Percentiles rank a stretch among this genome's conserved stretches.
Evolutionary conservation across 1,284 basidiomycete species (phyloP).

Genomic region (Moesziomyces antarcticus): DNA sequence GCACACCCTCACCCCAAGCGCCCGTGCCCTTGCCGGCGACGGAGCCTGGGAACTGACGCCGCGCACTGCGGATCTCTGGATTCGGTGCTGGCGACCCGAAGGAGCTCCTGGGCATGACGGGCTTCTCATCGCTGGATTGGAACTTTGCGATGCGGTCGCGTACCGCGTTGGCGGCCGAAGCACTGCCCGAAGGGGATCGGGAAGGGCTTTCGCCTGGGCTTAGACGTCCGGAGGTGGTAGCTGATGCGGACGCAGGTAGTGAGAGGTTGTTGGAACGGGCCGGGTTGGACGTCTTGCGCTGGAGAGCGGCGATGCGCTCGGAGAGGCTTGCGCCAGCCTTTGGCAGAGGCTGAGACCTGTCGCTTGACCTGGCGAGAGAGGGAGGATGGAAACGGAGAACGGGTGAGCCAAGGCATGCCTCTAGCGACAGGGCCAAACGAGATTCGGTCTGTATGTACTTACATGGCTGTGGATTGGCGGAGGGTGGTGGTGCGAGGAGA

Average conservation of each 20-base stretch:
- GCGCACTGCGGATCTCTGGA: slow-evolving; percentile 44
- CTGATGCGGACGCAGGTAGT: slow-evolving; percentile 16
- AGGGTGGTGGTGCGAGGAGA: not conserved
- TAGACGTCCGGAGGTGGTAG: slow-evolving; percentile 24
- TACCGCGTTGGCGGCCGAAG: slow-evolving; percentile 33
- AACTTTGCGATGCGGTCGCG: slow-evolving; percentile 60
- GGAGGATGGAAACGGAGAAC: not conserved
- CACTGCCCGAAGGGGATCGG: slow-evolving; percentile 33
- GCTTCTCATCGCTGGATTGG: slow-evolving; percentile 51
- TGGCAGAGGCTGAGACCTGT: slow-evolving; percentile 30
- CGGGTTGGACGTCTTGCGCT: slow-evolving; percentile 52
- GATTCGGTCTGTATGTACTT: not conserved
- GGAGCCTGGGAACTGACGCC: slow-evolving; percentile 48
- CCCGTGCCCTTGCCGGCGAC: slow-evolving; percentile 49
- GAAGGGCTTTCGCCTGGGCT: slow-evolving; percentile 45
- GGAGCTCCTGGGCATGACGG: slow-evolving; percentile 57
- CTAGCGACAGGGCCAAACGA: not conserved
- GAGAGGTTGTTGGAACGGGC: slow-evolving; percentile 31
- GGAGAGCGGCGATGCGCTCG: slow-evolving; percentile 60
- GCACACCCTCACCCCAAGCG: slow-evolving; percentile 55
- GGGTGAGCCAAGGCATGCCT: not conserved
- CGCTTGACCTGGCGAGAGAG: slow-evolving; percentile 18
- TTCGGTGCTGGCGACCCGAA: slow-evolving; percentile 61
- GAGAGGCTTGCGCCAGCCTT: slow-evolving; percentile 53
- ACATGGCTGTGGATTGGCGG: slow-evolving; percentile 9